Evolutionary conservation across 306 rosid genomes (phyloP).

Genomic region (Cicer pinnatifidum): DNA sequence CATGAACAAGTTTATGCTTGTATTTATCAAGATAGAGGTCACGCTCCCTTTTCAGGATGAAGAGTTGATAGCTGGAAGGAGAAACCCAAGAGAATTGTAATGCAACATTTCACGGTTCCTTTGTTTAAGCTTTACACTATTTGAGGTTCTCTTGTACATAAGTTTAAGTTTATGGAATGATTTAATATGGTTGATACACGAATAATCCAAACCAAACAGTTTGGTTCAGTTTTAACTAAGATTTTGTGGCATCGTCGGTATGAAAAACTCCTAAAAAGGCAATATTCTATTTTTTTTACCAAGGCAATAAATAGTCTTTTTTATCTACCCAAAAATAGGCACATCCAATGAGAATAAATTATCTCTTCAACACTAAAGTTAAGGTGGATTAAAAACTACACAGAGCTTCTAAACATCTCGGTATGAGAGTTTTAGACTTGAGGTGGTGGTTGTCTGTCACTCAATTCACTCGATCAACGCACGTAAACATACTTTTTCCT

Average conservation of each 20-base stretch:
- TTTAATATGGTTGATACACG: not conserved
- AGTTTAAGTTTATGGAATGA: not conserved
- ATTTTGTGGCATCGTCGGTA: not conserved
- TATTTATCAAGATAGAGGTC: not conserved
- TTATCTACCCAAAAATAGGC: no score
- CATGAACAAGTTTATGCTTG: not conserved
- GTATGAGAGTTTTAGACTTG: no score
- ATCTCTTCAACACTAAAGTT: no score
- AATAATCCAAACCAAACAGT: not conserved
- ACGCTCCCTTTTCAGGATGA: not conserved
- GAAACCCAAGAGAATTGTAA: not conserved
- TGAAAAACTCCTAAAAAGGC: not conserved
- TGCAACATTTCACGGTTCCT: not conserved
- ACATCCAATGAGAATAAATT: no score
- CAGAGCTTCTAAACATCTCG: no score
- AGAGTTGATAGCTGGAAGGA: conserved; percentile 8
- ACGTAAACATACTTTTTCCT: no score
- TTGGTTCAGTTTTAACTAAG: not conserved
- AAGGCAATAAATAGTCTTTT: no score
- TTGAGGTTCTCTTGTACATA: not conserved
- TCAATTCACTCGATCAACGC: no score
- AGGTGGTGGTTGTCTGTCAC: no score
- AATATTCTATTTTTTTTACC: no score
- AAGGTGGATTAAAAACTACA: no score
- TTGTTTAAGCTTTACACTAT: conserved; percentile 2